These are phyloP conservation scores for Apiotrichum gracile DNA, from an alignment of 1,284 basidiomycete genomes.

Conservation along the genomic window DNA sequence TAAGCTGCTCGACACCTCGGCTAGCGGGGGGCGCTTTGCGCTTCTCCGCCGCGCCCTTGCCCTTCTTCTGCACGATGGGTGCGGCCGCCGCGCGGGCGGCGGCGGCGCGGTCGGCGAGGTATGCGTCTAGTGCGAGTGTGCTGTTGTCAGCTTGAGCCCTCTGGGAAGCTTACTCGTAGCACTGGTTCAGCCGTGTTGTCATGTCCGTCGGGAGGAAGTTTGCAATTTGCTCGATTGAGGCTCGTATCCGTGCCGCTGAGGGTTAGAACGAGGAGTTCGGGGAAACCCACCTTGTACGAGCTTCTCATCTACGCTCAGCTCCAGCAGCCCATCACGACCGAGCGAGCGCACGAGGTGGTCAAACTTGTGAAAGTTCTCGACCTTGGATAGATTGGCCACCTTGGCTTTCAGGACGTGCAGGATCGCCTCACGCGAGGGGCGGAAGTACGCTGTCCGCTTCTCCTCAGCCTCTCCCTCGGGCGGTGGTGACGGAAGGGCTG, in stretches of 20 bases:
- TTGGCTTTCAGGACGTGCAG: conserved; percentile 27
- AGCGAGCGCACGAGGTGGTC: conserved; percentile 38
- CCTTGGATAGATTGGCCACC: conserved; percentile 25
- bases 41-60: conserved; percentile 17
- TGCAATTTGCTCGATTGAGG: conserved; percentile 28
- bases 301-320: conserved; percentile 8
- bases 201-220: conserved; percentile 28
- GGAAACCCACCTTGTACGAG: conserved; percentile 25
- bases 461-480: conserved; percentile 5
- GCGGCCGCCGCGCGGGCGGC: conserved; percentile 28
- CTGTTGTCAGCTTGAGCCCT: conserved; percentile 11
- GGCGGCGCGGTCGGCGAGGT: conserved; percentile 30
- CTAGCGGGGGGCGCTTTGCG: conserved; percentile 26
- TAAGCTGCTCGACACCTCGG: conserved; percentile 39
- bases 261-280: background rate
- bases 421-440: conserved; percentile 24
- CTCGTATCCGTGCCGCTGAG: conserved; percentile 26
- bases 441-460: conserved; percentile 23
- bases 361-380: conserved; percentile 30
- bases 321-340: conserved; percentile 32
- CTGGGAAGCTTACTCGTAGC: conserved; percentile 25
- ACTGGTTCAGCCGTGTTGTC: conserved; percentile 1
- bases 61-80: conserved; percentile 13
- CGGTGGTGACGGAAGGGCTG: conserved; percentile 26
- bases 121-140: conserved; percentile 21